phyloP scores from a whole-genome alignment of 2,329 filamentous ascomycete genomes.

The Purpureocillium takamizusanense region DNA sequence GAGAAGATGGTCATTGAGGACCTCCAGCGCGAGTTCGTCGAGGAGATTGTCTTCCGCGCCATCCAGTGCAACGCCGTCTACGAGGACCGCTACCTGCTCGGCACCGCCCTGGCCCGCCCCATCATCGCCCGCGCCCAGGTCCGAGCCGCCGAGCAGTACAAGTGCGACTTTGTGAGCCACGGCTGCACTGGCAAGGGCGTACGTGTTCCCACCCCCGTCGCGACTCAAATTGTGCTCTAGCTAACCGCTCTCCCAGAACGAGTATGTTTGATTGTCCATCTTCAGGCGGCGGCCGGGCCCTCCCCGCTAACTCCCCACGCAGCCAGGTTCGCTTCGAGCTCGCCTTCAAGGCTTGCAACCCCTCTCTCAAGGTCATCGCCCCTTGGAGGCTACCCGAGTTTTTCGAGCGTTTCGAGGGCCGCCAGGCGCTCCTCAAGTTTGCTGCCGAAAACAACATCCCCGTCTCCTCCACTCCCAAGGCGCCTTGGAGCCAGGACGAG shows the following conservation, averaged over 20 bases:
- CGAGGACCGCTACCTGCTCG: conserved; percentile 42
- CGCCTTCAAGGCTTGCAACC: conserved; percentile 35
- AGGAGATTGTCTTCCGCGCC: conserved; percentile 67
- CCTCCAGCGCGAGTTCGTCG: conserved; percentile 62
- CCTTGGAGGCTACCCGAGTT: conserved; percentile 58
- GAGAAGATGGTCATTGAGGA: conserved; percentile 42
- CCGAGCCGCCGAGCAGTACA: conserved; percentile 22
- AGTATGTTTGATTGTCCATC: conserved; percentile 1
- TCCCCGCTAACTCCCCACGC: not conserved
- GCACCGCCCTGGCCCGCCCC: conserved; percentile 53
- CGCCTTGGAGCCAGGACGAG: conserved; percentile 34
- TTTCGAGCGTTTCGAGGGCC: conserved; percentile 32
- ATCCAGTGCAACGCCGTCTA: conserved; percentile 55
- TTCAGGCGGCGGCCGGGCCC: too few species aligned
- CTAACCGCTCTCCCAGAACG: not conserved
- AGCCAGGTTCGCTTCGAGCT: conserved; percentile 17
- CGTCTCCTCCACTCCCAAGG: conserved; percentile 63
- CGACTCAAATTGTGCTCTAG: not conserved
- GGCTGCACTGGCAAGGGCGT: conserved; percentile 29
- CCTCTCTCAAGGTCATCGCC: conserved; percentile 58
- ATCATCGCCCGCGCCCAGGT: conserved; percentile 50
- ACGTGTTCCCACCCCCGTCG: not conserved
- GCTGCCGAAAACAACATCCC: conserved; percentile 58
- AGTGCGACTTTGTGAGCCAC: conserved; percentile 32
- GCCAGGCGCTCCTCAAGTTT: conserved; percentile 64